Base-by-base conservation (phyloP, 1,139 yeast genomes). In the Pichia sp. region DNA sequence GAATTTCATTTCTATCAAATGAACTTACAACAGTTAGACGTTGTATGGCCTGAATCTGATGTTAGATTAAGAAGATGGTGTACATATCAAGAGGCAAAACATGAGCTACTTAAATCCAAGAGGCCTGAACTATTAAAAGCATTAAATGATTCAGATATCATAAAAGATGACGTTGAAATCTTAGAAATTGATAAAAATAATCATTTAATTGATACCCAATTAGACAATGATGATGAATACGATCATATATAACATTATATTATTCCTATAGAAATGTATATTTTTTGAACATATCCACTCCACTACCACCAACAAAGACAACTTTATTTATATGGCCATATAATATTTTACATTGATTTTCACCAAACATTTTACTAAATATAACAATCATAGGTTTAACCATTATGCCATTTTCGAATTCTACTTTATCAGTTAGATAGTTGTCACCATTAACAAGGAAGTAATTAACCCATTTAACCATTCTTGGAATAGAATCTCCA, bases 1-100 rank as follows among this genome's bases (percentile, higher is more conserved):
- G 96, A 87, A 62, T 90, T 82, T 60, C 94, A 89, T 63, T 84
- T 90, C 62, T 92, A 74, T 63, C 95, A 89, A 63, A 73, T 90
- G 82, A 61, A 66, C 20, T 79, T 85, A 2, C 76, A 68, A 25
- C 69, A 74, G 43, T 68, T 85, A 55, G 75, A 75, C 42, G 74
- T 70, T 1, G 71, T 66, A 29, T 92, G 90, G 85, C 98, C 98
- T 0, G 98, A 92, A 64, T 56, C 63, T 24, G 50, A 67, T 15
- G 68, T 68, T 49, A 72, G 97, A 53, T 69, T 72, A 36, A 69
- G 97, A 45, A 68, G 78, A 51, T 88, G 97, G 96, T 83, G 86
- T 59, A 70, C 77, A 1, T 88, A 78, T 58, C 68, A 75, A 2
- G 90, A 86, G 54, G 96, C 96, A 1, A 74, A 73, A 51, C 78